These are phyloP conservation scores for Lodderomyces metapsilosis DNA, from an alignment of 1,139 yeast genomes.

Conservation along the genomic window DNA sequence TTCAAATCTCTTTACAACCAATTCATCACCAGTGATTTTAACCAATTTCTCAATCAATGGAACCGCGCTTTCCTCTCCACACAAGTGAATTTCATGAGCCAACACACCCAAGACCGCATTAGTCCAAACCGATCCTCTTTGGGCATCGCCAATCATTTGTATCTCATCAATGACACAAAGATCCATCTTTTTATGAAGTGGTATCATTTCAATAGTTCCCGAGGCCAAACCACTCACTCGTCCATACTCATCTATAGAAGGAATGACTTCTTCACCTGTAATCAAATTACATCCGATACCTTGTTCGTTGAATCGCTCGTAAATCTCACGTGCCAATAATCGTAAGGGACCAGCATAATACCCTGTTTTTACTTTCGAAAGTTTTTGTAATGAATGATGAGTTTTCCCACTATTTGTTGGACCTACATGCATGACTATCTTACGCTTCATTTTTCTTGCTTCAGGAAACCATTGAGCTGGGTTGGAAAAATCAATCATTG, in stretches of 20 bases:
- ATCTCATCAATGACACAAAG: conserved; percentile 93
- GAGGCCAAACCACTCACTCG: conserved; percentile 70
- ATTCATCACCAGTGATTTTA: conserved; percentile 72
- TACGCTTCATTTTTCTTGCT: conserved; percentile 78
- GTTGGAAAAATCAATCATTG: conserved; percentile 51
- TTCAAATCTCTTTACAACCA: conserved; percentile 64
- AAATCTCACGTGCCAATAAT: conserved; percentile 85
- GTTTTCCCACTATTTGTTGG: conserved; percentile 99
- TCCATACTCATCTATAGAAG: conserved; percentile 67
- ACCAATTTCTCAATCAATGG: conserved; percentile 60
- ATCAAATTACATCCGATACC: conserved; percentile 75
- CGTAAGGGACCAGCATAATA: conserved; percentile 95
- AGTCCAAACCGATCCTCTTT: conserved; percentile 95
- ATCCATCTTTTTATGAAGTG: conserved; percentile 65
- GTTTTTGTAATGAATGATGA: conserved; percentile 69
- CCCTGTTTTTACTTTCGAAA: conserved; percentile 73
- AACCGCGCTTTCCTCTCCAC: conserved; percentile 89
- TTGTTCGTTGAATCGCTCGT: conserved; percentile 68
- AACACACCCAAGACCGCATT: conserved; percentile 83
- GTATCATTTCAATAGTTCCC: conserved; percentile 94
- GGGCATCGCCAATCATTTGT: conserved; percentile 83
- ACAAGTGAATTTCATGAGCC: conserved; percentile 83
- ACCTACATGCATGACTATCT: conserved; percentile 87
- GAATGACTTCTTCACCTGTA: conserved; percentile 91
- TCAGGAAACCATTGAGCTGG: conserved; percentile 90